phyloP scores from a whole-genome alignment of 495 filamentous ascomycete genomes.

The Aspergillus mulundensis region DNA sequence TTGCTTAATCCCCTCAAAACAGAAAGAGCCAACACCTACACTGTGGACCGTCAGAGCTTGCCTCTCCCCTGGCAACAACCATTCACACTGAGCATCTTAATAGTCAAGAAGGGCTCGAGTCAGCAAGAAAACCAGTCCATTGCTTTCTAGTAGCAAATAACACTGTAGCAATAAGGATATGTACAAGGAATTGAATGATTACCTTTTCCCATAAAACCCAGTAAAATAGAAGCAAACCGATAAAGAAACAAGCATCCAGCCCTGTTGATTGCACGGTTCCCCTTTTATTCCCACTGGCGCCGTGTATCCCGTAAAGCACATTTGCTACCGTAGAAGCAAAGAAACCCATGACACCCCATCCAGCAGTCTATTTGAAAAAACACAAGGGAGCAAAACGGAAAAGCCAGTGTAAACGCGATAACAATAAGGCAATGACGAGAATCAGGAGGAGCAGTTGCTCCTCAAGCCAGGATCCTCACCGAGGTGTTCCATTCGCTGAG shows the following conservation, averaged over 20 bases:
- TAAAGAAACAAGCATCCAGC: constrained; percentile 18
- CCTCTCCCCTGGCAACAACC: neutral
- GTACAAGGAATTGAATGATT: constrained; percentile 16
- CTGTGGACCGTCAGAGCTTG: neutral
- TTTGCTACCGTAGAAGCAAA: constrained; percentile 18
- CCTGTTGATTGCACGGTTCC: constrained; percentile 16
- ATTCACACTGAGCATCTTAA: neutral
- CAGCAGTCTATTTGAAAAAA: constrained; percentile 25
- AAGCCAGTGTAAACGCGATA: constrained; percentile 9
- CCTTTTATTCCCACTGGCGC: constrained; percentile 27
- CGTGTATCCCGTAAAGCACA: constrained; percentile 27
- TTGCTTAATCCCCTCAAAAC: neutral
- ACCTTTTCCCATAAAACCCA: constrained; percentile 10
- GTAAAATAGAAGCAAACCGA: constrained; percentile 12
- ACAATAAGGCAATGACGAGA: constrained; percentile 11
- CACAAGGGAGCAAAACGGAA: constrained; percentile 9
- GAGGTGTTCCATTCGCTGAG: constrained; percentile 35
- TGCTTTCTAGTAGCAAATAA: constrained; percentile 10
- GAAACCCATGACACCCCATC: constrained; percentile 18
- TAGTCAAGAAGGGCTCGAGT: neutral
- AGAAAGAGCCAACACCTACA: neutral
- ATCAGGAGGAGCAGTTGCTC: neutral
- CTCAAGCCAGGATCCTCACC: constrained; percentile 17
- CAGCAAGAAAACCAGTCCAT: constrained; percentile 7
- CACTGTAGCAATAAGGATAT: constrained; percentile 17